A percentile compares a stretch with the other conserved stretches of the same genome.
Evolutionary conservation across 2,329 filamentous ascomycete species (phyloP).

Genomic region (Verticillium nubilum): DNA sequence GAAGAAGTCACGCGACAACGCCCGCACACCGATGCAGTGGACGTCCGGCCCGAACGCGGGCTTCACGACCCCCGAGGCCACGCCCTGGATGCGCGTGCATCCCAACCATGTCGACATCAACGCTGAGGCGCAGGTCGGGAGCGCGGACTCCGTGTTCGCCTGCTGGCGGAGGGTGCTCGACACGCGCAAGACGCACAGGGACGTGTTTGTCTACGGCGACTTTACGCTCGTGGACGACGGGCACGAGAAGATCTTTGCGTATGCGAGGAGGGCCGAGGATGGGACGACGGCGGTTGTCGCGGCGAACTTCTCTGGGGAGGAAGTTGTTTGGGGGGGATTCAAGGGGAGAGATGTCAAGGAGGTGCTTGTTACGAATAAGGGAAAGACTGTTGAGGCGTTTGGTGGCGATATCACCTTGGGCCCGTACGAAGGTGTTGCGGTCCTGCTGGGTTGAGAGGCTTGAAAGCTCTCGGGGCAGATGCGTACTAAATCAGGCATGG

Average conservation of each 20-base stretch:
- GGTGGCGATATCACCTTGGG: slow-evolving; percentile 22
- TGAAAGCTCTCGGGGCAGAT: too few relatives aligned
- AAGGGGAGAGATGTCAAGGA: slow-evolving; percentile 19
- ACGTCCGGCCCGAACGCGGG: slow-evolving; percentile 53
- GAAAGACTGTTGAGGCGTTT: slow-evolving; percentile 21
- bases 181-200: slow-evolving; percentile 53
- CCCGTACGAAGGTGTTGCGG: slow-evolving; percentile 29
- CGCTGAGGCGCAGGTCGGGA: slow-evolving; percentile 45
- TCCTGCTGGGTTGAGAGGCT: slow-evolving; percentile 19
- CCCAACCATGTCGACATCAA: slow-evolving; percentile 59
- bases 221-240: slow-evolving; percentile 31
- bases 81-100: slow-evolving; percentile 68
- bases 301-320: slow-evolving; percentile 30
- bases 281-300: slow-evolving; percentile 27
- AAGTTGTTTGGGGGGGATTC: slow-evolving; percentile 22
- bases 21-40: slow-evolving; percentile 70
- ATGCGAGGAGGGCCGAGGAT: slow-evolving; percentile 24
- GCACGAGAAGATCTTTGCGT: slow-evolving; percentile 31
- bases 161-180: slow-evolving; percentile 58
- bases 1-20: slow-evolving; percentile 62
- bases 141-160: slow-evolving; percentile 46
- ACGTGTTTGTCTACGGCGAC: slow-evolving; percentile 63
- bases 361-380: slow-evolving; percentile 26
- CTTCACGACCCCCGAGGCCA: slow-evolving; percentile 47
- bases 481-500: not conserved